Evolutionary conservation across 768 basidiomycete species (phyloP), one percentile per base, ranked within the genome.

Genomic region (Psilocybe cubensis): DNA sequence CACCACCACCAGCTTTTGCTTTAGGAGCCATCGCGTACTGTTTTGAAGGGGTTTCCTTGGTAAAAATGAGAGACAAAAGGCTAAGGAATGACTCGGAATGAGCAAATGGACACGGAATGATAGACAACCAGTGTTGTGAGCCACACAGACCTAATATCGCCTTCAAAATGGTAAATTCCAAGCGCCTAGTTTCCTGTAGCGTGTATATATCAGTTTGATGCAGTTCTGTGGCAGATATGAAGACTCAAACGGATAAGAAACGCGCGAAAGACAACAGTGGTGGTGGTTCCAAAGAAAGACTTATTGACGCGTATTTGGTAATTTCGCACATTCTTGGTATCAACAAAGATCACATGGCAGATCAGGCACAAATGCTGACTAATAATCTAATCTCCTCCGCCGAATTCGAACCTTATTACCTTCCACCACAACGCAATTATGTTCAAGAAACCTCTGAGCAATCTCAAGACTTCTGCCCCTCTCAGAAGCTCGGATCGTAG

Each of bases 401-500:
- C 11, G 12, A 3, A 29, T 11, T 23, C 8, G 42, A 23, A n/a
- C n/a, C 24, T 31, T n/a, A 1, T n/a, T 8, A 3, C 20, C 46
- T 48, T 29, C 42, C 4, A 48, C 21, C 28, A 29, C n/a, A 48
- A 28, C n/a, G 3, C 42, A 44, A 38, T 20, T 31, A 91, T 91
- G 90, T 92, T 92, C 82, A 92, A 92, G 69, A 92, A 91, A 72
- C 84, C 89, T 9, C 68, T 87, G 6, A 77, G 81, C 48, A 83
- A 83, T 57, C 64, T 85, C 52, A 92, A 92, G 68, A 91, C 89
- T 0, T 88, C 86, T 74, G 86, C 89, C 1, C 89, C 89, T 6
- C 74, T 93, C 6, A 81, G 89, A 41, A 82, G 80, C 68, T 91
- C 89, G 7, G 90, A 92, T 66, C 76, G 88, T 24, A 82, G 86